Conservation (phyloP, 2,329 filamentous ascomycete species). For the Exophiala alcalophila region DNA sequence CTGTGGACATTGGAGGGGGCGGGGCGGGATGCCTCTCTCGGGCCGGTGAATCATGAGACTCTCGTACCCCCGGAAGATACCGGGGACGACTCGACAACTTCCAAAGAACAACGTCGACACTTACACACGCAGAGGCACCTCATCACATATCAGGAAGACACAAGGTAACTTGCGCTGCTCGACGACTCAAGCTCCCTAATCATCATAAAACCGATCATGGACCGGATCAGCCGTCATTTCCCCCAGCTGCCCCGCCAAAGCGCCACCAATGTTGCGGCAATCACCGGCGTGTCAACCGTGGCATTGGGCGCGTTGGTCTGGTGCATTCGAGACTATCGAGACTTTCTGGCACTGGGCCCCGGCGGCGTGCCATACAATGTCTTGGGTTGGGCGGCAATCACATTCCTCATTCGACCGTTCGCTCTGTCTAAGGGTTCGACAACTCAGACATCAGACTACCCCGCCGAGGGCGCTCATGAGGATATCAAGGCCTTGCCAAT, state of each 20-base stretch:
- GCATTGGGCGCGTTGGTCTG: constrained; percentile 3
- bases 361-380: constrained; percentile 38
- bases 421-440: constrained; percentile 7
- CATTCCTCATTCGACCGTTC: constrained; percentile 6
- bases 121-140: too few relatives aligned
- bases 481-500: constrained; percentile 57
- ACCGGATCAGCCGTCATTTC: constrained; percentile 1
- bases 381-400: constrained; percentile 34
- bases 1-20: too few relatives aligned
- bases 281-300: background rate
- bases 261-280: background rate
- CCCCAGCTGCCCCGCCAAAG: background rate
- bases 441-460: constrained; percentile 6
- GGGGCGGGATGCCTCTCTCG: too few relatives aligned
- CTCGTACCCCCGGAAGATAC: too few relatives aligned
- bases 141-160: too few relatives aligned
- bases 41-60: too few relatives aligned
- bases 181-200: too few relatives aligned
- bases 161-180: too few relatives aligned
- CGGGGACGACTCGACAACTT: too few relatives aligned
- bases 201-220: constrained; percentile 6
- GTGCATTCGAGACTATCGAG: constrained; percentile 34
- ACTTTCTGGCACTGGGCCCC: constrained; percentile 37
- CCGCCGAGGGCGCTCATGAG: constrained; percentile 6
- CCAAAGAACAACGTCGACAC: too few relatives aligned